Percentiles rank a stretch among this genome's conserved stretches.
These are phyloP conservation scores for Albatrellus sp. DNA, from an alignment of 1,284 basidiomycete species.

Conservation along the genomic window DNA sequence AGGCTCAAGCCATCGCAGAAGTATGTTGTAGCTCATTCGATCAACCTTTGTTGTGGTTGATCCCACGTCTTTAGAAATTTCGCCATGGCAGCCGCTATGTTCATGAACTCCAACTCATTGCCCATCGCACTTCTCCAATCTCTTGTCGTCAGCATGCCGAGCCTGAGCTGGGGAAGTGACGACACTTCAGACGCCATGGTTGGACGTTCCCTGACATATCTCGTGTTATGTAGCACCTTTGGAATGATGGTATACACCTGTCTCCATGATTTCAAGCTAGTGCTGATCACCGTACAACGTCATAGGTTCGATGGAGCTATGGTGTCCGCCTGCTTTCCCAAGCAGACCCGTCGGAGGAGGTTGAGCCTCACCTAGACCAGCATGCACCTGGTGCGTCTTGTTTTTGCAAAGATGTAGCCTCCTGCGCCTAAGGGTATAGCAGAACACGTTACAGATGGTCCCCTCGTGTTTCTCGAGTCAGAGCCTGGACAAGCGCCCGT, in stretches of 20 bases:
- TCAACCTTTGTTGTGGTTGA: slow-evolving; percentile 3
- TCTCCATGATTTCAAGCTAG: background rate
- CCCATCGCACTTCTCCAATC: slow-evolving; percentile 90
- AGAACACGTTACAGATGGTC: too few species aligned
- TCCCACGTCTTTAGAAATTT: slow-evolving; percentile 43
- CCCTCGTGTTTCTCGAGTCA: too few species aligned
- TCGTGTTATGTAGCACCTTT: slow-evolving; percentile 86
- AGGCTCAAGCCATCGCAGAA: slow-evolving; percentile 50
- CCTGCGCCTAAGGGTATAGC: too few species aligned
- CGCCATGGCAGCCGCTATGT: slow-evolving; percentile 76
- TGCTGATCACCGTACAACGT: background rate
- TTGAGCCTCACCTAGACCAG: slow-evolving; percentile 9
- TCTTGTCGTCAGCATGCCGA: slow-evolving; percentile 75
- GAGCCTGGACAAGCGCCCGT: background rate
- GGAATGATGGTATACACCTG: slow-evolving; percentile 76
- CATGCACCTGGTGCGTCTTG: slow-evolving; percentile 10
- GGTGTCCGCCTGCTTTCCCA: slow-evolving; percentile 70
- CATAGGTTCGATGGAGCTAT: slow-evolving; percentile 79
- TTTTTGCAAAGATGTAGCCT: too few species aligned
- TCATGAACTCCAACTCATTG: slow-evolving; percentile 89
- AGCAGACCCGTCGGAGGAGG: slow-evolving; percentile 40
- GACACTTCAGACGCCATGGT: slow-evolving; percentile 84
- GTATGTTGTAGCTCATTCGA: slow-evolving; percentile 21
- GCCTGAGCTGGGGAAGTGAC: slow-evolving; percentile 72
- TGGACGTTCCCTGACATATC: slow-evolving; percentile 83